Evolutionary conservation across 257 asterid genomes (phyloP).

Genomic region (Eucommia ulmoides): DNA sequence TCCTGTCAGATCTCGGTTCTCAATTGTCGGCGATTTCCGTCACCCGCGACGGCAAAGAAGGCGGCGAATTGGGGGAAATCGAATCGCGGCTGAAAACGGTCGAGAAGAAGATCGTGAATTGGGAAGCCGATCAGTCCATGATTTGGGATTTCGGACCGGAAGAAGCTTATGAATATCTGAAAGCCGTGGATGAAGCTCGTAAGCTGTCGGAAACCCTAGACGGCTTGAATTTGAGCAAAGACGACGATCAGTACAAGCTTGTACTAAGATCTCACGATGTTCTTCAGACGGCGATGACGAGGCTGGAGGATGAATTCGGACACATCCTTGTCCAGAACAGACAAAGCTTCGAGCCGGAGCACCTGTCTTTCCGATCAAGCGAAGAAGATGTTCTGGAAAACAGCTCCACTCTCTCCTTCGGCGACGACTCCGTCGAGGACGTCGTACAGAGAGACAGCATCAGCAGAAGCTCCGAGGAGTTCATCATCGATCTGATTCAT

Average conservation of each 20-base stretch:
- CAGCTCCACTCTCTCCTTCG: constrained; percentile 57
- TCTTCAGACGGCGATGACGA: constrained; percentile 75
- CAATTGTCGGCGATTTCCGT: constrained; percentile 36
- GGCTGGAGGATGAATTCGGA: constrained; percentile 86
- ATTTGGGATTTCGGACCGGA: constrained; percentile 78
- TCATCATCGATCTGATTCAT: constrained; percentile 46
- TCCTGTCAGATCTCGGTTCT: constrained; percentile 61
- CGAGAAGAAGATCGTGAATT: constrained; percentile 47
- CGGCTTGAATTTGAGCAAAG: constrained; percentile 18
- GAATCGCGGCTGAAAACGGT: constrained; percentile 44
- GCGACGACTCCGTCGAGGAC: constrained; percentile 75
- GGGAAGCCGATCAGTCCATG: constrained; percentile 65
- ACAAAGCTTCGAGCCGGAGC: constrained; percentile 84
- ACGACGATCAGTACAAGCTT: constrained; percentile 23
- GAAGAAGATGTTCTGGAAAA: constrained; percentile 65
- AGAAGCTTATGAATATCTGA: constrained; percentile 57
- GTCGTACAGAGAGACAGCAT: constrained; percentile 51
- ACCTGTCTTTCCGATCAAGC: constrained; percentile 71
- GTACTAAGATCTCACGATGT: constrained; percentile 50
- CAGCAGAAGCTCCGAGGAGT: constrained; percentile 60
- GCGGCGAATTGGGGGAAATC: constrained; percentile 31
- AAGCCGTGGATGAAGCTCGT: constrained; percentile 53
- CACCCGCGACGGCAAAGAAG: constrained; percentile 12
- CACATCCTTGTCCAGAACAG: constrained; percentile 66
- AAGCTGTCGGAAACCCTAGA: constrained; percentile 49